Evolutionary conservation across 306 rosid genomes (phyloP), one percentile per base, ranked within the genome.

Genomic region (Benincasa hispida): DNA sequence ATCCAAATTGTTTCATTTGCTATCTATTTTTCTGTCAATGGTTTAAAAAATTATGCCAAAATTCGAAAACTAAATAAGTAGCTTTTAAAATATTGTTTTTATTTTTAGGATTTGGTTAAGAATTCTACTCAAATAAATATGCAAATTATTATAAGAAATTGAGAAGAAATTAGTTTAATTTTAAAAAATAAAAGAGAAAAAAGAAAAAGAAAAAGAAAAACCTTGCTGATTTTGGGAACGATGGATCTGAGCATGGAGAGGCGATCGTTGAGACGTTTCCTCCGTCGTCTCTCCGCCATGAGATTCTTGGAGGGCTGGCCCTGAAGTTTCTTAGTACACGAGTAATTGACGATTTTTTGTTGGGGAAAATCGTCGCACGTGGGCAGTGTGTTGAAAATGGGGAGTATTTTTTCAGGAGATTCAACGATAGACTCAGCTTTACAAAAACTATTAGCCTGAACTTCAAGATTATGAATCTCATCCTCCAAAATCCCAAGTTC

Each of bases 201-300:
- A 4, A 18, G 35, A 47, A 11, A 2, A 13, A 14, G 4, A 48
- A 66, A 2, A 35, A 3, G n/a, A 25, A 0, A 47, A 28, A 54
- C 91, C 94, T 89, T 89, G 74, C 94, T 89, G 45, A 89, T 89
- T 87, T 89, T 89, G 13, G 94, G 94, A 32, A 89, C 91, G 51
- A 87, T 89, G 78, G 94, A 86, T 81, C 94, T 79, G n/a, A 89
- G 87, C 94, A 89, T 89, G 19, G 91, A 86, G 63, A 89, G 91
- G 1, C 94, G 85, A 9, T 89, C 94, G 9, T 89, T 89, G 21
- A 89, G 61, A 22, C 91, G 82, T 77, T 89, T 89, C 58, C 94
- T 81, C 77, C 94, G 81, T 41, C 94, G 82, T 63, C 94, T 84
- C 82, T 89, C 94, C 0, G 94, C 93, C 93, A 89, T 89, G n/a